Base-by-base conservation (phyloP, 202 grass and related monocot genomes). In the Setaria italica region DNA sequence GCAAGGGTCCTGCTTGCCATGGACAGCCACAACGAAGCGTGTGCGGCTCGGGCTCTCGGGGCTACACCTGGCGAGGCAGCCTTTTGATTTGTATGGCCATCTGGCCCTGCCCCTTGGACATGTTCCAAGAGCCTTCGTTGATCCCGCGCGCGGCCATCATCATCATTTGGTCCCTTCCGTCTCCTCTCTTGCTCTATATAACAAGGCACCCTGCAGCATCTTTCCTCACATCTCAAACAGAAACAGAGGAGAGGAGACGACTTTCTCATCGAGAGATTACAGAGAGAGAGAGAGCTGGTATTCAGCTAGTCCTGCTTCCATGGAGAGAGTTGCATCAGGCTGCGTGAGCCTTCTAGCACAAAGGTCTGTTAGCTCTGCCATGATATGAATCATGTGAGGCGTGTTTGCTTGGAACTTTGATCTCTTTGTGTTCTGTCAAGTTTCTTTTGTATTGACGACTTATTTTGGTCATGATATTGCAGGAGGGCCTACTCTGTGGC, bases 401-500 rank as follows among this genome's bases (percentile, higher is more conserved):
- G 51, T 62, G n/a, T 35, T 20, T 19, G 42, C 37, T 11, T 29
- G 70, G 19, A 63, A 19, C 8, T 34, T 15, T 6, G 17, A 32
- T 20, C 35, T 21, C 16, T 21, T 17, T 50, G 11, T 34, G 7
- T 11, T 30, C 6, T 15, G 1, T 20, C 10, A 4, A 20, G 7
- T 4, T 2, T 2, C 12, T 2, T 71, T 62, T 79, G 30, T 49
- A 17, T 12, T 50, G 49, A 79, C 30, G 58, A n/a, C 8, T 35
- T 51, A 6, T 39, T 17, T n/a, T 19, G 54, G n/a, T 67, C 30
- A 12, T 45, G 19, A 11, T 41, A 46, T 11, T 77, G 66, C 77
- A 90, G 93, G 67, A 92, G 83, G 76, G 85, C 83, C 0, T 95
- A 86, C 70, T 88, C 88, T 1, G 80, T 69, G 34, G 80, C 86